Evolutionary conservation across 2,329 filamentous ascomycete genomes (phyloP), one percentile per base, ranked within the genome.

Genomic region (Tolypocladium amazonense): DNA sequence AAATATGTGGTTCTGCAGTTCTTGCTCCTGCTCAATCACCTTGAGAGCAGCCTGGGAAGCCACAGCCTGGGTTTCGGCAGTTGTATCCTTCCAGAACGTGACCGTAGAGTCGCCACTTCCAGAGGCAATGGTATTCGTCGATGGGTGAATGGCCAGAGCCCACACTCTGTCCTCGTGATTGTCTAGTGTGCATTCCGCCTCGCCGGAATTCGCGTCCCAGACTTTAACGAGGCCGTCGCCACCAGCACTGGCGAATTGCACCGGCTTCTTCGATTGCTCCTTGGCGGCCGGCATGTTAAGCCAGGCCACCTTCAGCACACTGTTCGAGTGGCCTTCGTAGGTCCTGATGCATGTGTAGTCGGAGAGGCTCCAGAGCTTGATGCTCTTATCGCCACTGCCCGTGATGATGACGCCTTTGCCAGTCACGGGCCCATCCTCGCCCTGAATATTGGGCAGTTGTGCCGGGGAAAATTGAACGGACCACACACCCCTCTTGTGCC

Each of bases 91-190:
- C 94, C 94, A 99, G 76, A 97, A 96, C 0, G 91, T 95, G 43
- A 99, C 85, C 0, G 91, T 92, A 39, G 92, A 92, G 73, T 99
- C 94, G 58, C 89, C 93, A 60, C 90, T 92, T 41, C 92, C 94
- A 8, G 94, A 97, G 41, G 95, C 88, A 58, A 99, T 83, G 56
- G 86, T 86, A 67, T 92, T 85, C 12, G 79, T 83, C 52, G 79
- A 69, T 54, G 88, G 81, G 71, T 93, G 82, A 14, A 90, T 85
- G 5, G 90, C 85, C 23, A 97, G 78, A 0, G 92, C 92, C 92
- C 92, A 97, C 1, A 97, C 92, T 60, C 94, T 86, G 74, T 99
- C 94, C 67, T 92, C 92, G 73, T 99, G 94, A 74, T 97, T 97
- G 75, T 99, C 94, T 5, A 99, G 81, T 0, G 94, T 99, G 64